Conservation (phyloP, 306 rosid species). For the Corylus heterophylla region DNA sequence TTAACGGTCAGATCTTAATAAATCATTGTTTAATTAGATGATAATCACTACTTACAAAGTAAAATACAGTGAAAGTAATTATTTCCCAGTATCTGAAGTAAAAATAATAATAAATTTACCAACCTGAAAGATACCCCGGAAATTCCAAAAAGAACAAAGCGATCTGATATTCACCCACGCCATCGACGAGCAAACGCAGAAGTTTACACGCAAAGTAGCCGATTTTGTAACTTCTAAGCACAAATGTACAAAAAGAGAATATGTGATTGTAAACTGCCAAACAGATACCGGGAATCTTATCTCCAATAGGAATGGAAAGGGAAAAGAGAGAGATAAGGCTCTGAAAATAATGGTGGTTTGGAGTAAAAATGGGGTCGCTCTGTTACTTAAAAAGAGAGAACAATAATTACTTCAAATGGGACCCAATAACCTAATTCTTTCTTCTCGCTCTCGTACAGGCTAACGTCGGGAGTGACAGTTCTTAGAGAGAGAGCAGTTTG, state of each 20-base stretch:
- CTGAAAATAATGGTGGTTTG: not conserved
- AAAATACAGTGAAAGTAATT: not conserved
- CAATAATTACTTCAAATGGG: not conserved
- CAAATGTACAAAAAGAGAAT: not conserved
- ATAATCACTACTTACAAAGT: not conserved
- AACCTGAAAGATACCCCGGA: conserved; percentile 38
- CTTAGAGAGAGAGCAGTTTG: not conserved
- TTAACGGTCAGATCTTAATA: not conserved
- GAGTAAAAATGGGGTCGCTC: not conserved
- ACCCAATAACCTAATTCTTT: not conserved
- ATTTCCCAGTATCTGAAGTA: not conserved
- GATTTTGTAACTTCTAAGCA: not conserved
- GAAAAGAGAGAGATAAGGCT: not conserved
- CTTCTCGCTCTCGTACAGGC: not conserved
- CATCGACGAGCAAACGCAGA: conserved; percentile 27
- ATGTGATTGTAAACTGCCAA: not conserved
- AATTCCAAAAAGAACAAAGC: conserved; percentile 10
- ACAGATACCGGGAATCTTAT: conserved; percentile 10
- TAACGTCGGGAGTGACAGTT: not conserved
- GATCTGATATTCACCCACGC: conserved; percentile 34
- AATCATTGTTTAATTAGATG: not conserved
- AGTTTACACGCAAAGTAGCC: not conserved
- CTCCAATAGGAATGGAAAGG: conserved; percentile 18
- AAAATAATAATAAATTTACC: not conserved
- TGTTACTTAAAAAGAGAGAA: not conserved